Evolutionary conservation across 176 grass and related monocot genomes (phyloP).

Genomic region (Zoysia japonica): DNA sequence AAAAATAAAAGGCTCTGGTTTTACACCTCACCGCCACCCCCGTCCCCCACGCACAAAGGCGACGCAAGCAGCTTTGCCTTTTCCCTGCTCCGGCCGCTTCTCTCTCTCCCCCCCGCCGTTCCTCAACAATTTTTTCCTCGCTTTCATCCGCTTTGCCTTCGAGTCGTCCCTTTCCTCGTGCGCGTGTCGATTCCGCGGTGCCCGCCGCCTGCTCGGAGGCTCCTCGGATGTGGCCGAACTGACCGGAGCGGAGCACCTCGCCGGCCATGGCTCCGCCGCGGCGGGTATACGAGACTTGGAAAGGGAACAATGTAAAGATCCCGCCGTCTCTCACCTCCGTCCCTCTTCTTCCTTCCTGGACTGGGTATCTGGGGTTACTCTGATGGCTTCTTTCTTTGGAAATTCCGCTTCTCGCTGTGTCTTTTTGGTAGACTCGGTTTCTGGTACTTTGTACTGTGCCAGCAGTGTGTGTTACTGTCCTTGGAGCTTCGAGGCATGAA

Average conservation of each 20-base stretch:
- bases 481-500: constrained; percentile 22
- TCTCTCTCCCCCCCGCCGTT: constrained; percentile 7
- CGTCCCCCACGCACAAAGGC: constrained; percentile 34
- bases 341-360: background rate
- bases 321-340: background rate
- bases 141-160: constrained; percentile 2
- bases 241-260: constrained; percentile 35
- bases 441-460: background rate
- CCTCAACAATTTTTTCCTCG: constrained; percentile 30
- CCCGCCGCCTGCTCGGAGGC: constrained; percentile 16
- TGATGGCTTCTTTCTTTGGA: constrained; percentile 17
- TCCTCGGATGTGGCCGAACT: constrained; percentile 31
- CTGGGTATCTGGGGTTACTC: constrained; percentile 2
- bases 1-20: constrained; percentile 32
- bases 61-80: constrained; percentile 41
- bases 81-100: constrained; percentile 18
- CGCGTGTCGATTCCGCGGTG: constrained; percentile 24
- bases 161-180: constrained; percentile 34
- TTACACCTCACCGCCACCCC: constrained; percentile 39
- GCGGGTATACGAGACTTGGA: constrained; percentile 74
- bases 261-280: constrained; percentile 66
- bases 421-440: constrained; percentile 15
- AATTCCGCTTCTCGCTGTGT: constrained; percentile 38
- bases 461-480: background rate
- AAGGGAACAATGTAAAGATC: constrained; percentile 89